Conservation (phyloP, 1,139 yeast genomes). For the Ogataea hybrid region DNA sequence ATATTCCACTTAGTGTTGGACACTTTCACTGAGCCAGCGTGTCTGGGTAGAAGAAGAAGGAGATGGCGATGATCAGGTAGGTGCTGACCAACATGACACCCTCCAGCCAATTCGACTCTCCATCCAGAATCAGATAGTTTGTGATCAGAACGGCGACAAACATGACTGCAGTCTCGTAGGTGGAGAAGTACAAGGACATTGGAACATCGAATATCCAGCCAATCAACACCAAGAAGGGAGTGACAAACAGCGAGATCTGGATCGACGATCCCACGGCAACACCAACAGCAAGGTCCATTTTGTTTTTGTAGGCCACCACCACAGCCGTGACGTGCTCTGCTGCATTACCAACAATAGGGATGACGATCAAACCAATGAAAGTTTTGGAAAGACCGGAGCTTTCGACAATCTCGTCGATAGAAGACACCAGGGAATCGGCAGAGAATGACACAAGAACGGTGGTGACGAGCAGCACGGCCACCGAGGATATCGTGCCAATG, state of each 20-base stretch:
- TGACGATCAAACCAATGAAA: constrained; percentile 86
- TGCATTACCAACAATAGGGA: constrained; percentile 97
- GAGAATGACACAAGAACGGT: constrained; percentile 85
- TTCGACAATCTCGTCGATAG: constrained; percentile 85
- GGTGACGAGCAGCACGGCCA: constrained; percentile 52
- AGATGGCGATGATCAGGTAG: constrained; percentile 80
- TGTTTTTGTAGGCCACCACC: constrained; percentile 90
- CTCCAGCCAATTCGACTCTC: constrained; percentile 95
- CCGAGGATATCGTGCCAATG: constrained; percentile 42
- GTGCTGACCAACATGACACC: constrained; percentile 90
- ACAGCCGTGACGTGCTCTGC: constrained; percentile 98
- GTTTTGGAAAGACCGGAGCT: constrained; percentile 88
- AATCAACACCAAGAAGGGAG: constrained; percentile 89
- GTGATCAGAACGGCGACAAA: constrained; percentile 86
- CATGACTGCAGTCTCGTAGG: constrained; percentile 89
- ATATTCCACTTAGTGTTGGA: neutral
- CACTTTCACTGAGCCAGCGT: constrained; percentile 12
- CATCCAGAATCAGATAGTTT: constrained; percentile 85
- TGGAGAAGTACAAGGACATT: constrained; percentile 87
- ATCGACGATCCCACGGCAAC: constrained; percentile 97
- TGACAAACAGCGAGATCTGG: constrained; percentile 91
- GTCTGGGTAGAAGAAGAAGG: constrained; percentile 82
- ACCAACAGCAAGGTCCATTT: constrained; percentile 96
- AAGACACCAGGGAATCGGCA: constrained; percentile 91
- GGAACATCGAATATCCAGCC: constrained; percentile 93